Evolutionary conservation across 306 rosid species (phyloP), one percentile per base, ranked within the genome.

Genomic region (Vigna unguiculata): DNA sequence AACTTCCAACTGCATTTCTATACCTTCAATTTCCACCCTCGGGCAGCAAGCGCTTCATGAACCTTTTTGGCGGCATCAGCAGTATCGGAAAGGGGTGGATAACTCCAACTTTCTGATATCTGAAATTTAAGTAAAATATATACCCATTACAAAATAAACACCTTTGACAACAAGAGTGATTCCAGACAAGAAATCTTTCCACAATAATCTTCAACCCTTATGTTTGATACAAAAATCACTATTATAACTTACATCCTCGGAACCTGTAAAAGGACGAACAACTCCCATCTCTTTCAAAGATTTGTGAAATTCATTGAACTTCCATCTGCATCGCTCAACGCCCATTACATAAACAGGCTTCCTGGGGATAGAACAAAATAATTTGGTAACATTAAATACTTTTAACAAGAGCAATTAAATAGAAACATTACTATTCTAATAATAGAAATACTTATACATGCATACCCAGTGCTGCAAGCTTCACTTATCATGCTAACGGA

Each of bases 401-500:
- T 40, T 43, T 20, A 30, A 25, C 46, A 57, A 76, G 53, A 49
- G 41, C 12, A 65, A 84, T 55, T 41, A 60, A 49, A 43, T 49
- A 72, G 66, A 53, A 59, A 4, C 36, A 32, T 32, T 32, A n/a
- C n/a, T n/a, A 47, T 60, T 65, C 38, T 21, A 17, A 49, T 17
- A 24, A 36, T 57, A 68, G 17, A 59, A 43, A 81, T 53, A 30
- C 81, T 76, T 57, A 70, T 32, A 70, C 38, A 71, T 46, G 53
- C 90, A 69, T 95, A 95, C 98, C 98, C 98, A 6, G 98, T 92
- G 90, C 97, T 90, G 92, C 97, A 95, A 82, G 83, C 97, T 82
- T 95, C 98, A 55, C 97, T 95, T 74, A 89, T 90, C 92, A 81
- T 77, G 80, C 93, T 92, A 72, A 95, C 86, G n/a, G 98, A 95